A percentile compares a stretch with the other conserved stretches of the same genome.
Conservation (phyloP, 768 basidiomycete species). For the Mycena metata region DNA sequence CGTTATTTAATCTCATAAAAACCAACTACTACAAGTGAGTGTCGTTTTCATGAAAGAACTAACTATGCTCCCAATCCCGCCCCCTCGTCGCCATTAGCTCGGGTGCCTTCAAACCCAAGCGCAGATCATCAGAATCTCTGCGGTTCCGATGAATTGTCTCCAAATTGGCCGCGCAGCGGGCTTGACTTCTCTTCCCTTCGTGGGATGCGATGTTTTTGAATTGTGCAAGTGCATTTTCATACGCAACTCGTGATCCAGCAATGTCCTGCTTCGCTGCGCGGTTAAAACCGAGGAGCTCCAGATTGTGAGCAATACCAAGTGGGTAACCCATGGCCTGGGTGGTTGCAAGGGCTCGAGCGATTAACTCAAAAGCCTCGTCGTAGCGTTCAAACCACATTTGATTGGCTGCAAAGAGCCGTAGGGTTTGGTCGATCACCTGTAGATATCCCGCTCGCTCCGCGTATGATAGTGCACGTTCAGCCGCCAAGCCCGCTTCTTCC, state of each 20-base stretch:
- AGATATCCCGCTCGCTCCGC: neutral
- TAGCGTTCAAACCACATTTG: neutral
- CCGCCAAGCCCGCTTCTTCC: neutral
- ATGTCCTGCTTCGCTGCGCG: slow-evolving; percentile 16
- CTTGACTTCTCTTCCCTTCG: neutral
- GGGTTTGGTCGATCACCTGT: neutral
- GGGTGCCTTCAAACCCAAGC: neutral
- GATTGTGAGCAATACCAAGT: slow-evolving; percentile 24
- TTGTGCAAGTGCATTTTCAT: slow-evolving; percentile 21
- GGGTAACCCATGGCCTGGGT: neutral
- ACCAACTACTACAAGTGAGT: neutral
- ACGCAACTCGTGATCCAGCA: slow-evolving; percentile 15
- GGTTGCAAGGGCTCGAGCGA: neutral
- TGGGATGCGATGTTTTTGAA: slow-evolving; percentile 8
- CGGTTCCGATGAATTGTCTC: neutral
- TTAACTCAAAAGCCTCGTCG: neutral
- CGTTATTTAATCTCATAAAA: neutral
- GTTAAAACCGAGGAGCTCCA: slow-evolving; percentile 30
- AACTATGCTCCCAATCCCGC: slow-evolving; percentile 5
- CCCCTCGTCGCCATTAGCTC: slow-evolving; percentile 1
- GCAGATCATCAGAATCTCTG: neutral
- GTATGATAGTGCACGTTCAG: neutral
- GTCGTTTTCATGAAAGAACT: slow-evolving; percentile 1
- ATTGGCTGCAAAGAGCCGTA: neutral
- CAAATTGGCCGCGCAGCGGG: neutral